These are phyloP conservation scores for Forsythia viridissima DNA, from an alignment of 257 asterid species.

Conservation along the genomic window DNA sequence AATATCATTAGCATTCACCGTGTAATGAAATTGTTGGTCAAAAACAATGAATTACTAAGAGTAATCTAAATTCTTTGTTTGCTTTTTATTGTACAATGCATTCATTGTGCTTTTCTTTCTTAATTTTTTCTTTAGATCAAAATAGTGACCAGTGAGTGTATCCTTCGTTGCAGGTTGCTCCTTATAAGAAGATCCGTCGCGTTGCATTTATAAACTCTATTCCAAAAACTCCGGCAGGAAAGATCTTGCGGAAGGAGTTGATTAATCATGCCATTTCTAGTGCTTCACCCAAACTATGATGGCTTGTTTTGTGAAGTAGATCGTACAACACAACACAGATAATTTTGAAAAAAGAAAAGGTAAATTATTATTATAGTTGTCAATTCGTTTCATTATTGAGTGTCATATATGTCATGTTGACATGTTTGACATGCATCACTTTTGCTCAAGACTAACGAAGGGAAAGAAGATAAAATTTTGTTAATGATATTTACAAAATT, in stretches of 20 bases:
- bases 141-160: neutral
- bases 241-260: constrained; percentile 61
- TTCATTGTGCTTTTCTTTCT: no score
- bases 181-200: constrained; percentile 66
- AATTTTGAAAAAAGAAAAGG: neutral
- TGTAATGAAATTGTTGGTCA: neutral
- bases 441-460: no score
- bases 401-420: no score
- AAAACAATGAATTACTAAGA: no score
- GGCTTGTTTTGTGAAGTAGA: neutral
- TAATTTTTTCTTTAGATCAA: neutral
- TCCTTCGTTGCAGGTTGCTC: constrained; percentile 49
- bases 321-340: neutral
- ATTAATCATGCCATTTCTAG: constrained; percentile 40
- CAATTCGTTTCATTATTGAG: no score
- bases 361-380: neutral
- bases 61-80: neutral
- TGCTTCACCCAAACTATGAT: constrained; percentile 48
- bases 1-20: no score
- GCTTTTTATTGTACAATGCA: neutral
- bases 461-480: no score
- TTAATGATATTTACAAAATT: neutral
- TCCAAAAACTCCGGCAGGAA: constrained; percentile 77
- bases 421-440: no score
- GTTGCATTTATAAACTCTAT: constrained; percentile 53